A percentile compares a stretch with the other conserved stretches of the same genome.
These are phyloP conservation scores for Aspergillus biplanus DNA, from an alignment of 495 filamentous ascomycete genomes.

Conservation along the genomic window DNA sequence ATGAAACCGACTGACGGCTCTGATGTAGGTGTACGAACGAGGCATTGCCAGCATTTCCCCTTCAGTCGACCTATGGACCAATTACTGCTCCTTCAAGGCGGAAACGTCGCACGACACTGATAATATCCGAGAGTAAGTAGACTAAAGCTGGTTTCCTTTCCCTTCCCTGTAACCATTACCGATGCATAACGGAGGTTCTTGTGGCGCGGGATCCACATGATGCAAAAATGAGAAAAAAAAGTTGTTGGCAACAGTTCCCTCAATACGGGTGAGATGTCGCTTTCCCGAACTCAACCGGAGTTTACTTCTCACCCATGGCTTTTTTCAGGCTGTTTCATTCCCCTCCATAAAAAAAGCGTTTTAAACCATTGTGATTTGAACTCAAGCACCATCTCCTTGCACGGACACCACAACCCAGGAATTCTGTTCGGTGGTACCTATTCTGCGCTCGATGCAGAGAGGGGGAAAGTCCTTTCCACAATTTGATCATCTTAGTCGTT, in stretches of 20 bases:
- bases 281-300: constrained; percentile 44
- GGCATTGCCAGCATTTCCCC: constrained; percentile 91
- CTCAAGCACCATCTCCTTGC: constrained; percentile 34
- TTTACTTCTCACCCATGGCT: constrained; percentile 63
- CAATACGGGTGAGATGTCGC: constrained; percentile 60
- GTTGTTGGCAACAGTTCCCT: constrained; percentile 36
- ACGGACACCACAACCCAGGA: constrained; percentile 33
- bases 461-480: constrained; percentile 31
- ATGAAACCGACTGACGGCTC: constrained; percentile 10
- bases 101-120: constrained; percentile 94
- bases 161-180: constrained; percentile 44
- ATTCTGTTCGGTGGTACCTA: constrained; percentile 39
- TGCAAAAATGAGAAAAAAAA: constrained; percentile 29
- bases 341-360: constrained; percentile 24
- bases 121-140: constrained; percentile 99
- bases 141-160: constrained; percentile 67
- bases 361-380: constrained; percentile 26
- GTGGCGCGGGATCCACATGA: constrained; percentile 37
- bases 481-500: constrained; percentile 39
- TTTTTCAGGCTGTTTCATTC: constrained; percentile 56
- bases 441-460: constrained; percentile 39
- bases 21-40: constrained; percentile 82
- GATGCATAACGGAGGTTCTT: constrained; percentile 44
- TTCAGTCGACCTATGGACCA: constrained; percentile 94
- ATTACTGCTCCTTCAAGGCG: constrained; percentile 96